Evolutionary conservation across 768 basidiomycete genomes (phyloP), one percentile per base, ranked within the genome.

Genomic region (Russula ochroleuca): DNA sequence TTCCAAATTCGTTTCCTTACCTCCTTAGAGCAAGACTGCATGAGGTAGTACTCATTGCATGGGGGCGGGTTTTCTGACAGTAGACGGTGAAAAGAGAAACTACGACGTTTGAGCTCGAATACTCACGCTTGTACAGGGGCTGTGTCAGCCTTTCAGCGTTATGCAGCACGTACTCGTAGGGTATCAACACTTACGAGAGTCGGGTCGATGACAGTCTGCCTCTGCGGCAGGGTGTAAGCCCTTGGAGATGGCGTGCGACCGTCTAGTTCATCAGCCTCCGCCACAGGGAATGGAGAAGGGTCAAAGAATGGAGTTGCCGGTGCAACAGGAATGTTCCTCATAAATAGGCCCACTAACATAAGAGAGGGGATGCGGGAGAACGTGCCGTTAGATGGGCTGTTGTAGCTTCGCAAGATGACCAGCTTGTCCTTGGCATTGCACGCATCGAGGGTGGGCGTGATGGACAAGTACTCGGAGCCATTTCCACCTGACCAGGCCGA

Each of bases 21-120:
- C 33, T 87, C 88, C 79, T 90, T 90, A 60, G 87, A 87, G 76
- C 90, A 92, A n/a, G 19, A 4, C 47, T 80, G 80, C 86, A 91
- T 89, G 69, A 92, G 75, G 73, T 92, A 92, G 71, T 85, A 82
- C 74, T 92, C 89, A 69, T 92, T 92, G 78, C 90, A 92, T 13
- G 90, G 90, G 15, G 90, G 90, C 38, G 90, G 90, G 63, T 80
- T 83, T 75, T 92, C 90, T 92, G 73, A 52, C 50, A 63, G 53
- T 41, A 60, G 50, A 19, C 47, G n/a, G 41, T 48, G 54, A 57
- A 38, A 25, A 67, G 68, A 48, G 67, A 56, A 43, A 60, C 35
- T 8, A 21, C 37, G 23, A 55, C 9, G 3, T 57, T 31, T 56
- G 17, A 47, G 21, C 15, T 40, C 28, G 13, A 23, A 33, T 38